phyloP scores from a whole-genome alignment of 202 grass and related monocot genomes.

The Zoysia matrella region DNA sequence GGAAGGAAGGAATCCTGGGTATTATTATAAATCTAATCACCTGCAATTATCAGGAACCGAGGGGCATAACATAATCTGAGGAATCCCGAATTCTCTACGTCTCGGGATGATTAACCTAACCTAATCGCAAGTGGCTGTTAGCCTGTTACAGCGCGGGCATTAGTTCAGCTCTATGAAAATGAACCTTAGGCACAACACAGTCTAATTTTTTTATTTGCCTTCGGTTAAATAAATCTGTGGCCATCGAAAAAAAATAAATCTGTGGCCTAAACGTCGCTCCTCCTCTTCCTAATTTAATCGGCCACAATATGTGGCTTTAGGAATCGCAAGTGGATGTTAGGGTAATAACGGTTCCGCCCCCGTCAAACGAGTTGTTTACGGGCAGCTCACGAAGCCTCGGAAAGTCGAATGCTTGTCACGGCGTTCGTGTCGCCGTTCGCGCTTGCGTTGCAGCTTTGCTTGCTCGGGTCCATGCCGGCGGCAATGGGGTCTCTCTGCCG shows the following conservation, averaged over 20 bases:
- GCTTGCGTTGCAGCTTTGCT: slow-evolving; percentile 15
- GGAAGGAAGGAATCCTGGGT: slow-evolving; percentile 23
- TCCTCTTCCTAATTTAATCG: too few relatives aligned
- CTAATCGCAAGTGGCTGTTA: slow-evolving; percentile 20
- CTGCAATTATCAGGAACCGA: slow-evolving; percentile 21
- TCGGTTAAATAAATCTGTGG: too few relatives aligned
- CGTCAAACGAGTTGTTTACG: slow-evolving; percentile 13
- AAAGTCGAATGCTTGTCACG: slow-evolving; percentile 27
- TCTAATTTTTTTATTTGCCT: too few relatives aligned
- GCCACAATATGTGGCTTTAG: too few relatives aligned
- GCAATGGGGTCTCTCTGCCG: neutral
- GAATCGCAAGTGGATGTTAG: neutral
- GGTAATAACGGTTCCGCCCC: neutral
- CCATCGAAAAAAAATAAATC: too few relatives aligned
- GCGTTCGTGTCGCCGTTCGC: slow-evolving; percentile 8
- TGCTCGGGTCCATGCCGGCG: slow-evolving; percentile 5
- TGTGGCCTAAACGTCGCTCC: too few relatives aligned
- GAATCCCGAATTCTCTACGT: slow-evolving; percentile 36
- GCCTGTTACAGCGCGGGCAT: too few relatives aligned
- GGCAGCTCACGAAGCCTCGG: slow-evolving; percentile 1
- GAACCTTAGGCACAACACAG: too few relatives aligned
- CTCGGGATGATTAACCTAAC: slow-evolving; percentile 67
- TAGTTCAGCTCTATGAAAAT: too few relatives aligned
- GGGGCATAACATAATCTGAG: slow-evolving; percentile 21
- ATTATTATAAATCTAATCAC: neutral